Base-by-base conservation (phyloP, 148 eudicot species). In the Vaccinium darrowii region DNA sequence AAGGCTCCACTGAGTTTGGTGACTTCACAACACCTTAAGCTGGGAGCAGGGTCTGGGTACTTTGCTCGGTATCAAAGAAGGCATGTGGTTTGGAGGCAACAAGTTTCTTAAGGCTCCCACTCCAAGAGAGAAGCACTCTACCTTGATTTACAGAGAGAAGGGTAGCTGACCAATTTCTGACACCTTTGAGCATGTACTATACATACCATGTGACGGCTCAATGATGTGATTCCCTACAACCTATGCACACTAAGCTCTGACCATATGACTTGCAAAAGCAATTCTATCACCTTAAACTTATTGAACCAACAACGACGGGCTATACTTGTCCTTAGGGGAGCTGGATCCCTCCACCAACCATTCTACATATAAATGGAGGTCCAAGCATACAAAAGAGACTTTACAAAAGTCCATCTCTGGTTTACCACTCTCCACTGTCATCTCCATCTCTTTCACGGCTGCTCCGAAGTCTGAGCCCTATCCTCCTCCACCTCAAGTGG, bases 251-350 rank as follows among this genome's bases (percentile, higher is more conserved):
- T 67, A 67, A 25, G 33, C 33, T 69, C 39, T 27, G 2, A 27
- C 74, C 74, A 15, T 27, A 69, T 1, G 7, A 27, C 74, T 27
- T 69, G 74, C 16, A 69, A 30, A 27, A 69, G 39, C 27, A 36
- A 36, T 69, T 69, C 74, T 69, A 69, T 69, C 74, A 69, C 39
- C 74, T 30, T 69, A 36, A 69, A 69, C 74, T 39, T 69, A 69
- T 27, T 69, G 16, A 69, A 25, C 18, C 74, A 69, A 25, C 8
- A 2, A 56, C 19, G 18, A 30, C 39, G 15, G 73, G 39, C 15
- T 16, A 43, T 43, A 69, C 74, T 12, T 13, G 39, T 30, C 39
- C 73, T 67, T 4, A 25, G 1, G 16, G 10, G 73, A 67, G 73
- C 73, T 67, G 36, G 36, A 67, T 13, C 36, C 36, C 74, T 69